Evolutionary conservation across 108 stramenopile species (phyloP), one percentile per base, ranked within the genome.

Genomic region (Seminavis robusta): DNA sequence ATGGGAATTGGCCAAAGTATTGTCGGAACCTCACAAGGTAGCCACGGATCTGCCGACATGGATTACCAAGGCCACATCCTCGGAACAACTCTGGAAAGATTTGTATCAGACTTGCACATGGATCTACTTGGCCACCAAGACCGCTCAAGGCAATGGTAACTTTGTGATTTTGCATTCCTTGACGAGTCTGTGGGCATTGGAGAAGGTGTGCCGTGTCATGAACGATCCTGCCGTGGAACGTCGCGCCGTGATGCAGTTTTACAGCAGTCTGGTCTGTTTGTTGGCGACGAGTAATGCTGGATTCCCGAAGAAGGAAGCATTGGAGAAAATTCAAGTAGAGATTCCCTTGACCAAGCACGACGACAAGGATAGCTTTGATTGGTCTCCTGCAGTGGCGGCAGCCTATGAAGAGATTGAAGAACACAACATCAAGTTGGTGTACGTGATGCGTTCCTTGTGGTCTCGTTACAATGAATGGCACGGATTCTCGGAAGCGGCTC

Each of bases 391-490:
- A 19, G 61, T 51, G 23, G 11, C 17, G 30, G 29, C 16, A 8
- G 61, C 17, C 9, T 52, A 36, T 38, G 47, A 29, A 7, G 61
- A 61, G 33, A 37, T 8, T 3, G 61, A 61, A 16, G 61, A 61
- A 21, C 61, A 61, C 50, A 61, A 61, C 50, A 61, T 61, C 11
- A 61, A 61, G 50, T 31, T 61, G n/a, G 61, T 51, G 5, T 61
- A 61, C 50, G 61, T 61, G 4, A 21, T 32, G 23, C 4, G 50
- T 4, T 48, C 51, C 32, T 43, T 61, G 40, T 61, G 61, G 61
- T 13, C 16, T 19, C 61, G 61, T 4, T 61, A 61, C 17, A 16
- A 38, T 7, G 15, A 23, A 11, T 61, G 61, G 61, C 25, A 10
- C 19, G 61, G 48, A 5, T 61, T 37, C 42, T 27, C 13, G 9